Evolutionary conservation across 2,329 filamentous ascomycete species (phyloP), one percentile per base, ranked within the genome.

Genomic region (Apiospora koreana): DNA sequence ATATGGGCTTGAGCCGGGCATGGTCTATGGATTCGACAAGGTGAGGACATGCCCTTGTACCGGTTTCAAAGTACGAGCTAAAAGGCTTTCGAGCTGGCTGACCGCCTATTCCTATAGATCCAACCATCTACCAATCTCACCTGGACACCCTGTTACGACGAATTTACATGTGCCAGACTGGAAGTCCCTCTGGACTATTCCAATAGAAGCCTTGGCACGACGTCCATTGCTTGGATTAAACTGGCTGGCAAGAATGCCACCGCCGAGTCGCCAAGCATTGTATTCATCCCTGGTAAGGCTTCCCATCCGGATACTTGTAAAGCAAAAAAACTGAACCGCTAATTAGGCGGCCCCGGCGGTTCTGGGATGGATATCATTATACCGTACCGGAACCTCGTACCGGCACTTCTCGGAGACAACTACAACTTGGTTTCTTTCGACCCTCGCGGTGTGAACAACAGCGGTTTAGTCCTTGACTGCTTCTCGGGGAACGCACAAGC

Each of bases 381-480:
- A 66, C 1, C 68, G 65, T 69, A 71, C 65, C 64, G 68, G 68
- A 1, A 70, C 50, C 66, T 78, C 18, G 68, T 74, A 42, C 66
- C 73, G 73, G 45, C 70, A 75, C 58, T 72, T 6, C 76, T 83
- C 58, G 80, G 80, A 72, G 81, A 82, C 69, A 79, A 83, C 71
- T 83, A 83, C 74, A 83, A 83, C 75, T 74, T 81, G 65, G 77
- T 83, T 71, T 81, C 80, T 50, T 84, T 81, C 73, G 82, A 83
- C 71, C 81, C 82, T 72, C 80, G 82, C 43, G 81, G 81, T 10
- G 80, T 83, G 42, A 79, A 79, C 69, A 80, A 80, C 73, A 81
- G 77, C 72, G 77, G 75, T 2, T 71, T 69, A 45, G 62, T 23
- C 28, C 69, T 80, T 46, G 75, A 79, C 71, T 80, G 78, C 71